Conservation (phyloP, 768 basidiomycete genomes). For the Leccinum olivaceopallidum region DNA sequence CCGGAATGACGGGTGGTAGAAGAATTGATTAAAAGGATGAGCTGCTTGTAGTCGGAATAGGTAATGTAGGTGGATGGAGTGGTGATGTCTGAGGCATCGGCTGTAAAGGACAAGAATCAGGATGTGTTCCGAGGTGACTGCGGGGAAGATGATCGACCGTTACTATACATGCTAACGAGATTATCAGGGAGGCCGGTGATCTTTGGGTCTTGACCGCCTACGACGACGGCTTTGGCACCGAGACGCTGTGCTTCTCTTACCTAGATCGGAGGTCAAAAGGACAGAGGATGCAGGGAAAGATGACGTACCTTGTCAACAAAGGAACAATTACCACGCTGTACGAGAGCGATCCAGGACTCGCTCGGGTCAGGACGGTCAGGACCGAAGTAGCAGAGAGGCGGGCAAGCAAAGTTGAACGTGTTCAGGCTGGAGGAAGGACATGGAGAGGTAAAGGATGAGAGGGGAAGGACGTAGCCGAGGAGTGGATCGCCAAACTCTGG, state of each 20-base stretch:
- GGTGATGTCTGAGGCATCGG: constrained; percentile 79
- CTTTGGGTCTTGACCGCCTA: constrained; percentile 79
- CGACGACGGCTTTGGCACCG: constrained; percentile 88
- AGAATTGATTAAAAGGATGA: constrained; percentile 65
- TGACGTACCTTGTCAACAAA: constrained; percentile 80
- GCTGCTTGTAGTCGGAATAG: constrained; percentile 72
- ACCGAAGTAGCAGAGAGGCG: constrained; percentile 60
- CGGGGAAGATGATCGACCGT: constrained; percentile 58
- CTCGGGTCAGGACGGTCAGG: constrained; percentile 54
- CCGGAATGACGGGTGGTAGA: constrained; percentile 84
- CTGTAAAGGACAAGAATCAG: constrained; percentile 38
- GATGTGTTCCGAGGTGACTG: constrained; percentile 5
- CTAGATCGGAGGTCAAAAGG: constrained; percentile 11
- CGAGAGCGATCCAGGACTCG: constrained; percentile 88
- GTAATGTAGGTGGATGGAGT: constrained; percentile 90
- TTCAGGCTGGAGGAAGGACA: constrained; percentile 37
- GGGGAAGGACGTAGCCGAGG: constrained; percentile 69
- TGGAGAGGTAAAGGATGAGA: constrained; percentile 60
- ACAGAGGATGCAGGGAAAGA: constrained; percentile 28
- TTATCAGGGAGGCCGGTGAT: constrained; percentile 68
- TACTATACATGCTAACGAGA: constrained; percentile 90
- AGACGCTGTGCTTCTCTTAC: constrained; percentile 62
- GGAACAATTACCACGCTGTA: constrained; percentile 86
- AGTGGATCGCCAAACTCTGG: constrained; percentile 67
- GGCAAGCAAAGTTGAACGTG: constrained; percentile 59